These are phyloP conservation scores for Suillus tomentosus DNA, from an alignment of 768 basidiomycete genomes.

Conservation along the genomic window DNA sequence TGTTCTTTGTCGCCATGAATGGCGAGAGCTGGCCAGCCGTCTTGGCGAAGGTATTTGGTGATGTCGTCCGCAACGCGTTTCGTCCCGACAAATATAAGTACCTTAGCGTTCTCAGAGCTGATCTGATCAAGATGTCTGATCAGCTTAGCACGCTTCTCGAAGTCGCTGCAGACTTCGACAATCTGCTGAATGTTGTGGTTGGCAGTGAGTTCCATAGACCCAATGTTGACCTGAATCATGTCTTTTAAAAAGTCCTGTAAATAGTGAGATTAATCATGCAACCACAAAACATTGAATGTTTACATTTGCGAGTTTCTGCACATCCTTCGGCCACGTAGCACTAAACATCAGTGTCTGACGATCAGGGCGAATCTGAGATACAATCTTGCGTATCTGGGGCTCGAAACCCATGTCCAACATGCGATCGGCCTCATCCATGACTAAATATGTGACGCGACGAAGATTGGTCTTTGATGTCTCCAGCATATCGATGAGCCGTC, in stretches of 20 bases:
- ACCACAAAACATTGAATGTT: conserved; percentile 16
- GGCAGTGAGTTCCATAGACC: conserved; percentile 96
- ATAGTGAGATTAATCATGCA: conserved; percentile 9
- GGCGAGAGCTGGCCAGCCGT: conserved; percentile 99
- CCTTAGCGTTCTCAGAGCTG: conserved; percentile 95
- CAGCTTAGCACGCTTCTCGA: conserved; percentile 94
- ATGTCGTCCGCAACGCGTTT: conserved; percentile 98
- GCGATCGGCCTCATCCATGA: conserved; percentile 99
- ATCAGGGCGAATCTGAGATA: conserved; percentile 96
- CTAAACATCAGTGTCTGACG: conserved; percentile 99
- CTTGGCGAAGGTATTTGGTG: conserved; percentile 95
- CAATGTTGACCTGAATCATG: conserved; percentile 98
- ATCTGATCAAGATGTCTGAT: conserved; percentile 98
- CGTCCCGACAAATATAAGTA: conserved; percentile 97
- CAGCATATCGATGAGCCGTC: conserved; percentile 98
- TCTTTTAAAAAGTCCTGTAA: conserved; percentile 89
- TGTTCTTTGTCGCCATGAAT: conserved; percentile 99
- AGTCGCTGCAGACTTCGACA: conserved; percentile 95
- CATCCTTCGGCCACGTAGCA: conserved; percentile 99
- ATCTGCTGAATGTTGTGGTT: conserved; percentile 98
- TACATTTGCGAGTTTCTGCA: conserved; percentile 94
- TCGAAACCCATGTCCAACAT: conserved; percentile 99
- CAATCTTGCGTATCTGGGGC: conserved; percentile 98
- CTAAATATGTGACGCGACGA: conserved; percentile 93
- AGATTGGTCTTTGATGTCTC: conserved; percentile 96